These are phyloP conservation scores for Parathielavia hyrcaniae DNA, from an alignment of 495 filamentous ascomycete species.

Conservation along the genomic window DNA sequence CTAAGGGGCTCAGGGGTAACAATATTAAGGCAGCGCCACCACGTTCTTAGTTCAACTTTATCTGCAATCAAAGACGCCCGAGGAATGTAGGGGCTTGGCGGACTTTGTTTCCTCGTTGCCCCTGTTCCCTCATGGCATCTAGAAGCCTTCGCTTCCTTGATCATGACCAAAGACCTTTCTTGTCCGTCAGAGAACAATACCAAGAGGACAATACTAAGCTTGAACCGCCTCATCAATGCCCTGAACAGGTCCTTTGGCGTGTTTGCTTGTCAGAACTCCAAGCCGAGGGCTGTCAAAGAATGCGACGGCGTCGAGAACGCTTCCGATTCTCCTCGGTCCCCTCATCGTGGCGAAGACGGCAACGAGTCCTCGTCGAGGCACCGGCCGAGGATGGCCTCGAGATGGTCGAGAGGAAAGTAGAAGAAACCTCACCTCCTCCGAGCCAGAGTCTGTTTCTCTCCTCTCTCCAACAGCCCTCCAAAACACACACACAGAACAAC, in stretches of 20 bases:
- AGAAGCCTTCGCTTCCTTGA: background rate
- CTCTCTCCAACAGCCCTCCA: slow-evolving; percentile 19
- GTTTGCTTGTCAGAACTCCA: slow-evolving; percentile 5
- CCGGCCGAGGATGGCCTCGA: background rate
- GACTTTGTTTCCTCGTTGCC: background rate
- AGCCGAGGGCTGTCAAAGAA: slow-evolving; percentile 13
- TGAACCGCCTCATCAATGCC: background rate
- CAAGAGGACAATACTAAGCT: slow-evolving; percentile 30
- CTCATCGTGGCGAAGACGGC: background rate
- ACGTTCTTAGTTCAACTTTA: background rate
- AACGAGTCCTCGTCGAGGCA: background rate
- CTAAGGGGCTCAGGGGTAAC: slow-evolving; percentile 25
- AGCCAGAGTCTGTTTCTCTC: slow-evolving; percentile 14
- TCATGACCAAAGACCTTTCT: background rate
- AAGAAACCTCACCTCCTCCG: slow-evolving; percentile 17
- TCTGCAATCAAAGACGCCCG: slow-evolving; percentile 4
- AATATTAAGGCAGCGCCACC: slow-evolving; percentile 25
- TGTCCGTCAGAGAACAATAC: slow-evolving; percentile 25
- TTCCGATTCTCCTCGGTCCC: background rate
- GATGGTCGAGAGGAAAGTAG: slow-evolving; percentile 16
- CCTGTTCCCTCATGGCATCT: background rate
- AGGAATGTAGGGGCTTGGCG: background rate
- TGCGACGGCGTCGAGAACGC: background rate
- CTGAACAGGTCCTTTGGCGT: background rate
- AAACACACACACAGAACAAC: slow-evolving; percentile 8